Base-by-base conservation (phyloP, 1,284 basidiomycete species). In the Mycena citricolor region DNA sequence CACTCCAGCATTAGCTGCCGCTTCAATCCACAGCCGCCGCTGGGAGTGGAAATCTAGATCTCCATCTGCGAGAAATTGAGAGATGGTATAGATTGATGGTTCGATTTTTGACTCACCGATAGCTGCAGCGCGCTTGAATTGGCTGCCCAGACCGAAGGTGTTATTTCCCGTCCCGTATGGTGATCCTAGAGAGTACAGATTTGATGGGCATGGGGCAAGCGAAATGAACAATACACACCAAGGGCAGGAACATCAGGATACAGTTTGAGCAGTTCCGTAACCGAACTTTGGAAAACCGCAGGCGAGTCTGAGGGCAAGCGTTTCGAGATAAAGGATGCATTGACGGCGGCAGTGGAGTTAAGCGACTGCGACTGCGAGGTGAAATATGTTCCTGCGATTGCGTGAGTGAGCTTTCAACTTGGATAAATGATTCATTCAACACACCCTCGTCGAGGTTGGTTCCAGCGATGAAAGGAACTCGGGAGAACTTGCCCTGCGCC, bases 161-260 rank as follows among this genome's bases (percentile, higher is more conserved):
- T 75, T 60, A 41, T 71, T 71, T 0, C 76, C 75, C 0, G 75
- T 75, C 29, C 67, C 66, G 52, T 67, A 78, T 0, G 76, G 77
- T 1, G 71, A 74, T 0, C 76, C 76, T 4, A 26, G 26, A 4
- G 16, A 7, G 22, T 16, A 23, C 17, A n/a, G 8, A 31, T 8
- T 36, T n/a, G n/a, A n/a, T n/a, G n/a, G n/a, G n/a, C n/a, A n/a
- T n/a, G n/a, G n/a, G n/a, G n/a, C n/a, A n/a, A n/a, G n/a, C n/a
- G n/a, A n/a, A n/a, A n/a, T n/a, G n/a, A n/a, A n/a, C n/a, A n/a
- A n/a, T n/a, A n/a, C n/a, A n/a, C n/a, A n/a, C 73, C 73, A 4
- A 71, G 53, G 4, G 69, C 60, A 10, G 76, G 74, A 30, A 64
- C 59, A 42, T 76, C 65, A 0, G 76, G 74, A 51, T 79, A 78